These are phyloP conservation scores for Aspergillus wentii DNA, from an alignment of 495 filamentous ascomycete species.

Conservation along the genomic window DNA sequence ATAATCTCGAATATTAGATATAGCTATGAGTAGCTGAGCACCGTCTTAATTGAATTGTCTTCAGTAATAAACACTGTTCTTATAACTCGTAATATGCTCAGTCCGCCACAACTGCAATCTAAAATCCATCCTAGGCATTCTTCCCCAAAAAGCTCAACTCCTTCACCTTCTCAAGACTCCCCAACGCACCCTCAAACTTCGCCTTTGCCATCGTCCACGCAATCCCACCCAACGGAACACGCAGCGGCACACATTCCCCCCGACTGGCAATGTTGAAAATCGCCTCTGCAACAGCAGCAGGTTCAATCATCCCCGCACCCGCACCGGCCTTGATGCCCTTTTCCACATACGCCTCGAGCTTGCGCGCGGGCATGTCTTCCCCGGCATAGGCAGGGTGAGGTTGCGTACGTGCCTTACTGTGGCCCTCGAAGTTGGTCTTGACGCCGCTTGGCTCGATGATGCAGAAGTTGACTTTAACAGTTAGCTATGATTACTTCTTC, in stretches of 20 bases:
- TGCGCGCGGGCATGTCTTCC: constrained; percentile 26
- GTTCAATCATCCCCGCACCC: constrained; percentile 23
- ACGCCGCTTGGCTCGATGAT: constrained; percentile 47
- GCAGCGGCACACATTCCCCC: constrained; percentile 33
- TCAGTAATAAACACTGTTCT: no score
- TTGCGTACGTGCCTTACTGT: constrained; percentile 8
- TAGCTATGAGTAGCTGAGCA: no score
- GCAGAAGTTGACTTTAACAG: constrained; percentile 37
- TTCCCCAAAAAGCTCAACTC: constrained; percentile 10
- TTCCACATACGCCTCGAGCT: constrained; percentile 26
- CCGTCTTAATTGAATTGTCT: no score
- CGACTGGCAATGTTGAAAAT: constrained; percentile 31
- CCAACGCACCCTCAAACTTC: constrained; percentile 13
- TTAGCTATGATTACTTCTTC: not conserved
- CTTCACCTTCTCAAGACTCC: constrained; percentile 24
- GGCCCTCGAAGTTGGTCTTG: constrained; percentile 37
- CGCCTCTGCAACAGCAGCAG: constrained; percentile 27
- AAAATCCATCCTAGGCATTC: no score
- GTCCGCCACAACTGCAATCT: no score
- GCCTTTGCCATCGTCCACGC: constrained; percentile 27
- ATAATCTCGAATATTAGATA: no score
- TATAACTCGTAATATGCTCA: no score
- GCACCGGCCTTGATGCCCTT: constrained; percentile 19
- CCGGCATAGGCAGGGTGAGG: constrained; percentile 34
- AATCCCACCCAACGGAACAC: constrained; percentile 38